These are phyloP conservation scores for Penicillium crystallinum DNA, from an alignment of 495 filamentous ascomycete genomes.

Conservation along the genomic window DNA sequence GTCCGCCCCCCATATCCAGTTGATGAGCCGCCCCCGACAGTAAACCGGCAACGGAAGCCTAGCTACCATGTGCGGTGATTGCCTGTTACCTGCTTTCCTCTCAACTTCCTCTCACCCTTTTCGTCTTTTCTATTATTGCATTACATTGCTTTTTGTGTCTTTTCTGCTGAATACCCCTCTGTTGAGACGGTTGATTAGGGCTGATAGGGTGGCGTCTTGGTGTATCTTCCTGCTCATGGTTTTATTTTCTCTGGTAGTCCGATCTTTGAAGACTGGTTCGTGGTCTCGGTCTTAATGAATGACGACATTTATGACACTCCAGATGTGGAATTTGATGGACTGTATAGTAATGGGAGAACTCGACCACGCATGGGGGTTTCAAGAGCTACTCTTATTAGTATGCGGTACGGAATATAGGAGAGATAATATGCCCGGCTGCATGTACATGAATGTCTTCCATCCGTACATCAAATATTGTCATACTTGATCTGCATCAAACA, in stretches of 20 bases:
- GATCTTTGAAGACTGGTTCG: neutral
- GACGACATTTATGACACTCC: slow-evolving; percentile 17
- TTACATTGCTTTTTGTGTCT: slow-evolving; percentile 12
- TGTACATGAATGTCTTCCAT: too few relatives aligned
- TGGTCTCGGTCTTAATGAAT: slow-evolving; percentile 12
- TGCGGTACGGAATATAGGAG: too few relatives aligned
- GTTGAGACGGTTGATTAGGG: slow-evolving; percentile 14
- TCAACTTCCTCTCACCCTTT: slow-evolving; percentile 1
- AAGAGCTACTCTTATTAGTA: neutral
- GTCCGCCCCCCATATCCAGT: slow-evolving; percentile 67
- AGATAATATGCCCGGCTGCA: too few relatives aligned
- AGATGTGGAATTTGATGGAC: neutral
- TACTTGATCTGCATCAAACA: too few relatives aligned
- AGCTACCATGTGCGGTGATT: slow-evolving; percentile 58
- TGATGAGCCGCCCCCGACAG: slow-evolving; percentile 75
- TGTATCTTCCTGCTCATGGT: neutral
- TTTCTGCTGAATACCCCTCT: slow-evolving; percentile 26
- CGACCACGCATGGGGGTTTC: neutral
- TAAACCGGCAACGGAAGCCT: slow-evolving; percentile 83
- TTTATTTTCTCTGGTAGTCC: neutral
- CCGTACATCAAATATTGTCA: too few relatives aligned
- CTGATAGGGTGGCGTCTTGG: slow-evolving; percentile 10
- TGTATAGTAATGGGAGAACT: slow-evolving; percentile 10
- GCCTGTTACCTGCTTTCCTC: neutral
- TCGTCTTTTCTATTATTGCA: slow-evolving; percentile 1